Base-by-base conservation (phyloP, 2,329 filamentous ascomycete genomes). In the Rhynchosporium agropyri region DNA sequence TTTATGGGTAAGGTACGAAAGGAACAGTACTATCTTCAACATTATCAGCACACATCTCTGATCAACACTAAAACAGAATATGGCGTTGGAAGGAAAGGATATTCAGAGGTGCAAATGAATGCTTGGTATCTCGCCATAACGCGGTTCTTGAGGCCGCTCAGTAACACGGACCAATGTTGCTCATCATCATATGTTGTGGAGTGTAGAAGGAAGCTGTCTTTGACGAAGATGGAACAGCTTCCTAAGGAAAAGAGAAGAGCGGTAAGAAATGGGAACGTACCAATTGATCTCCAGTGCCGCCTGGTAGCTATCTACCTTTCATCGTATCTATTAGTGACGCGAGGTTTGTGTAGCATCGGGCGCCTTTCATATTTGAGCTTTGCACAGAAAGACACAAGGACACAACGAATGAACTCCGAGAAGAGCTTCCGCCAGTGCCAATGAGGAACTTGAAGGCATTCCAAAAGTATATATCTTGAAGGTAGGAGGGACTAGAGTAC, bases 81-180 rank as follows among this genome's bases (percentile, higher is more conserved):
- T 6, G 10, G 26, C n/a, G n/a, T 13, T 43, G 10, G 12, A n/a
- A 12, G n/a, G 20, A 67, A 74, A 68, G n/a, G 20, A 68, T 74
- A 68, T 67, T 92, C 89, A 93, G 90, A 91, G 83, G 77, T 90
- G 89, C 89, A 89, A 84, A 81, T 81, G 74, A 83, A 82, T 84
- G 84, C 88, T 87, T 88, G 84, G 84, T 78, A 79, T 61, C 82
- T 91, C 90, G 84, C 91, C 91, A 89, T 84, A 77, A 81, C 79
- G 86, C 88, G 89, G 90, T 89, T 93, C 90, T 94, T 94, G 90
- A 92, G 84, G 86, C 89, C 88, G 87, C 89, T 94, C 89, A 85
- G 91, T 87, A 94, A 95, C 90, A 94, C 90, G 90, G 91, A 94
- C 91, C 89, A 93, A 93, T 88, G 83, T 83, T 84, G 89, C 83